Base-by-base conservation (phyloP, 768 basidiomycete genomes). In the Stropharia rugosoannulata region DNA sequence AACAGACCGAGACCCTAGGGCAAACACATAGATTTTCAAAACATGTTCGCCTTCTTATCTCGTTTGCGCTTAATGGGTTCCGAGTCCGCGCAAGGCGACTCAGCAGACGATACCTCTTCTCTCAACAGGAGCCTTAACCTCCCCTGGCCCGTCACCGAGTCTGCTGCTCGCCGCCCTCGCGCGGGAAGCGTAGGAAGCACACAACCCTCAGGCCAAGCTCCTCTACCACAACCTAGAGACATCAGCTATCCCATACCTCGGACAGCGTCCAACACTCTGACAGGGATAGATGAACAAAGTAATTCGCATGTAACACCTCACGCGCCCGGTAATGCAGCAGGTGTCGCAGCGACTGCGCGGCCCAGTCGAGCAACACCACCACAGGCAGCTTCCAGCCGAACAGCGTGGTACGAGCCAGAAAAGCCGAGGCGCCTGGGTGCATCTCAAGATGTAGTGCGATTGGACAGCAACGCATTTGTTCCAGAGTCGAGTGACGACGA, bases 241-340 rank as follows among this genome's bases (percentile, higher is more conserved):
- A 75, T 71, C 51, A 75, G 74, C 53, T 51, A 68, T 36, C 73
- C 74, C 36, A 73, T 75, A 45, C 71, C 69, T 2, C 65, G 70
- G 11, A 64, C 66, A 4, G 62, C 68, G 1, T 62, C 72, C 5
- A 66, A 64, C 50, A 70, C 72, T 1, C 62, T 74, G n/a, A 72
- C 73, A 1, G 73, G 72, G 1, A 66, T 70, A 38, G 59, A 67
- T 27, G 50, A 57, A 48, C 50, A 52, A 38, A 52, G 9, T 16
- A 35, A 22, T 37, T 50, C 52, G 39, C 22, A 43, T 39, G 52
- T 42, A n/a, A 48, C 54, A 32, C 19, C 51, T 42, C n/a, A 22
- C 49, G 36, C 43, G 29, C 54, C 38, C 49, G 41, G 49, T 53
- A 56, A 43, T 40, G 56, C 27, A 48, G 32, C 64, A 65, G 41